Evolutionary conservation across 2,329 filamentous ascomycete species (phyloP).

Genomic region (Aspergillus candidus): DNA sequence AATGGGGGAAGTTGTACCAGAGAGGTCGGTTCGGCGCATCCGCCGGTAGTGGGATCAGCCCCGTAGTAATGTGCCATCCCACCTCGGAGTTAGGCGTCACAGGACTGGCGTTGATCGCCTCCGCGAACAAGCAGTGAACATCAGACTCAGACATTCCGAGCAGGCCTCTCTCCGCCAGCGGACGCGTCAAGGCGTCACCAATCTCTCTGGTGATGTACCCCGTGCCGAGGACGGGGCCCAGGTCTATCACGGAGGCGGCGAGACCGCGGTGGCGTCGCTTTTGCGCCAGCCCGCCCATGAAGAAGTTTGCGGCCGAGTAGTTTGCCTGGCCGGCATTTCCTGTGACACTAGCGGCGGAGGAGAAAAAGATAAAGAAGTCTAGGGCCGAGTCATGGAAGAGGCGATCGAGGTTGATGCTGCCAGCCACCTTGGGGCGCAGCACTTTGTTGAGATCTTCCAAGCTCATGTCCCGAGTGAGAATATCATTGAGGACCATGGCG

Average conservation of each 20-base stretch:
- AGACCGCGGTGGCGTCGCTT: constrained; percentile 8
- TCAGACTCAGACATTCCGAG: too few species aligned
- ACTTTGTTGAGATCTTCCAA: constrained; percentile 27
- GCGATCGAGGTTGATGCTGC: constrained; percentile 20
- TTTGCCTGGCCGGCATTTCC: constrained; percentile 13
- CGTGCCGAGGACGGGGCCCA: constrained; percentile 8
- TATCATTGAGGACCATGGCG: too few species aligned
- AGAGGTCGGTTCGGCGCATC: too few species aligned
- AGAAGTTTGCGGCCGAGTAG: constrained; percentile 14
- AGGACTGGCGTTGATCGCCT: too few species aligned
- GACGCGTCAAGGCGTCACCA: too few species aligned
- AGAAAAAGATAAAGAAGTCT: constrained; percentile 19
- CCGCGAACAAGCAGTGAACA: too few species aligned
- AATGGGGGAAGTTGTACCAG: too few species aligned
- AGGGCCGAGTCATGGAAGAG: constrained; percentile 12
- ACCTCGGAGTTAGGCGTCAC: too few species aligned
- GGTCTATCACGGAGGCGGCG: constrained; percentile 9
- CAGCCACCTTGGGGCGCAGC: constrained; percentile 37
- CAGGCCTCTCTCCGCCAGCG: too few species aligned
- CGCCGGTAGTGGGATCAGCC: too few species aligned
- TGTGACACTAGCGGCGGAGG: constrained; percentile 5
- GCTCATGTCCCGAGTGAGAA: too few species aligned
- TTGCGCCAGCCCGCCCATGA: constrained; percentile 11
- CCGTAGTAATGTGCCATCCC: too few species aligned
- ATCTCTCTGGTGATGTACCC: neutral